A percentile compares a stretch with the other conserved stretches of the same genome.
phyloP scores from a whole-genome alignment of 1,284 basidiomycete genomes.

The Ustilago shanxiensis region DNA sequence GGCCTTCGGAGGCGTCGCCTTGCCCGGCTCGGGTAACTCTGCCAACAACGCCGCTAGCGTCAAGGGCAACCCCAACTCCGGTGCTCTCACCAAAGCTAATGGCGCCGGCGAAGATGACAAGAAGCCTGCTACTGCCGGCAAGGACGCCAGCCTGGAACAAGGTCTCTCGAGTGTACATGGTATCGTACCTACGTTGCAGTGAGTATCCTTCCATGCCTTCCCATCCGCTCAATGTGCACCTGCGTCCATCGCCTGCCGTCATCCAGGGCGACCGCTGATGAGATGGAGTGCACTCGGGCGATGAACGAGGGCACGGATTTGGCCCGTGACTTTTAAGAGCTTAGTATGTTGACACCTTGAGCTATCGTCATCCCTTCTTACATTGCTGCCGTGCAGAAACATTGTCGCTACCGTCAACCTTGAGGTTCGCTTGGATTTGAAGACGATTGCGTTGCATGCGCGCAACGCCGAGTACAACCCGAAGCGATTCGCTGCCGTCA shows the following conservation, averaged over 20 bases:
- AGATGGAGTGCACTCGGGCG: not conserved
- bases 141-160: slow-evolving; percentile 55
- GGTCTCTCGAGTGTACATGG: slow-evolving; percentile 68
- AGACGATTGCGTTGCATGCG: slow-evolving; percentile 98
- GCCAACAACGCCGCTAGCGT: slow-evolving; percentile 34
- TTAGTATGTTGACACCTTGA: slow-evolving; percentile 28
- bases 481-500: slow-evolving; percentile 99
- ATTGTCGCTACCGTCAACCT: slow-evolving; percentile 99
- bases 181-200: slow-evolving; percentile 71
- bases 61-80: slow-evolving; percentile 29
- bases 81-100: slow-evolving; percentile 34
- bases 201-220: slow-evolving; percentile 48
- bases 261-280: not conserved
- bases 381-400: slow-evolving; percentile 75
- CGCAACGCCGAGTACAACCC: slow-evolving; percentile 99
- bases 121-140: slow-evolving; percentile 37
- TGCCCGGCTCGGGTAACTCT: slow-evolving; percentile 47
- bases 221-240: not conserved
- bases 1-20: slow-evolving; percentile 55
- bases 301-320: not conserved
- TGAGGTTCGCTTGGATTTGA: slow-evolving; percentile 94
- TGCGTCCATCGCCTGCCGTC: not conserved
- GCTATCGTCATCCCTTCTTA: slow-evolving; percentile 6
- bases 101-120: slow-evolving; percentile 44
- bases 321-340: slow-evolving; percentile 7